Conservation (phyloP, 345 rosid genomes). For the Syzygium oleosum region DNA sequence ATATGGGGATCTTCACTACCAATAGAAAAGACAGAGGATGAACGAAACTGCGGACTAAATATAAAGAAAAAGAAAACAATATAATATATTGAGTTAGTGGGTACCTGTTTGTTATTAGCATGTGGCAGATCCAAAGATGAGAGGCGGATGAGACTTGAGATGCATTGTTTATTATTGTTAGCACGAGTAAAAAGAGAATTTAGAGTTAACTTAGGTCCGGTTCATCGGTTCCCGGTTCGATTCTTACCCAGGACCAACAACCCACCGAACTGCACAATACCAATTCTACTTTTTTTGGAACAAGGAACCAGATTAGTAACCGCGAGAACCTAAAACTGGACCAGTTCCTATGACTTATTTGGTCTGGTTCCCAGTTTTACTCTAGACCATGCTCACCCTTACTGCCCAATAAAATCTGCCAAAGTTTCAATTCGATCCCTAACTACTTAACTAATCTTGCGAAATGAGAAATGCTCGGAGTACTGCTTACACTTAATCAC, state of each 20-base stretch:
- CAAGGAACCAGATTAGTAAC: not conserved
- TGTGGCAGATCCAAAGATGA: not conserved
- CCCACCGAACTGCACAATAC: not conserved
- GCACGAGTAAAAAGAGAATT: not conserved
- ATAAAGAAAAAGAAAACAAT: not conserved
- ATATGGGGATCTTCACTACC: not conserved
- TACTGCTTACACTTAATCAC: not conserved
- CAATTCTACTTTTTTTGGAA: not conserved
- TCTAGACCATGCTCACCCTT: not conserved
- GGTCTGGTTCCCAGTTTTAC: not conserved
- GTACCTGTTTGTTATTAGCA: not conserved
- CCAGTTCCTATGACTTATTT: not conserved
- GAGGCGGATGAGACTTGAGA: not conserved
- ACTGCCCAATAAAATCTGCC: not conserved
- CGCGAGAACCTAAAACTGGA: not conserved
- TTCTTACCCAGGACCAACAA: not conserved
- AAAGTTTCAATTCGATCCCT: not conserved
- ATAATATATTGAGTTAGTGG: not conserved
- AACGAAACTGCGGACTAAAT: not conserved
- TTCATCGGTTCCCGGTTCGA: not conserved
- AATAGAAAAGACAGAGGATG: not conserved
- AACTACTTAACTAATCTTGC: not conserved
- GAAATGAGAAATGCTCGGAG: not conserved
- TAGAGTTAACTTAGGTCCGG: not conserved
- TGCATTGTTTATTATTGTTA: not conserved